A percentile compares a stretch with the other conserved stretches of the same genome.
These are phyloP conservation scores for Phoma sp. DNA, from an alignment of 2,329 filamentous ascomycete genomes.

Conservation along the genomic window DNA sequence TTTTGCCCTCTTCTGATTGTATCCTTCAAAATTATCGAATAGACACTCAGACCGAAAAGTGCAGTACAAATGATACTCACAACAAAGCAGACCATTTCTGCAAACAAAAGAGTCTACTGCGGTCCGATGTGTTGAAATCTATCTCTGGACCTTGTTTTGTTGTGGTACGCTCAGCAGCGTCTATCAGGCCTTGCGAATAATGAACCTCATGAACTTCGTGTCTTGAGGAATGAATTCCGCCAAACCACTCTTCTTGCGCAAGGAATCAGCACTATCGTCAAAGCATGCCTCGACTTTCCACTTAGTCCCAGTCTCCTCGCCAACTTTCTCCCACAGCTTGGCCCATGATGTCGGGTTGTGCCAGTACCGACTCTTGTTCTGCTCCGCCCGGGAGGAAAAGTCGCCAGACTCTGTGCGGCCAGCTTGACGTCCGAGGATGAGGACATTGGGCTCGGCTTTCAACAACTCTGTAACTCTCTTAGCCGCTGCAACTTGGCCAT, in stretches of 20 bases:
- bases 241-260: constrained; percentile 22
- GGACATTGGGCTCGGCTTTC: constrained; percentile 39
- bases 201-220: constrained; percentile 34
- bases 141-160: neutral
- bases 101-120: neutral
- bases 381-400: constrained; percentile 22
- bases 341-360: constrained; percentile 48
- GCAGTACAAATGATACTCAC: neutral
- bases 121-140: neutral
- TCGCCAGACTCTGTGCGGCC: constrained; percentile 40
- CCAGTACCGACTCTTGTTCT: constrained; percentile 35
- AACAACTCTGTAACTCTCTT: constrained; percentile 42
- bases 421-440: constrained; percentile 50
- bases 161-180: neutral
- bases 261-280: constrained; percentile 29
- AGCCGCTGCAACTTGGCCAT: constrained; percentile 47
- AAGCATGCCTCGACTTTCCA: constrained; percentile 44
- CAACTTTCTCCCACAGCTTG: constrained; percentile 49
- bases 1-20: no score
- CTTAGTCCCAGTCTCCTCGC: constrained; percentile 44
- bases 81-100: neutral
- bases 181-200: constrained; percentile 22
- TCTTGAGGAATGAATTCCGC: constrained; percentile 30
- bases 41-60: no score
- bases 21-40: no score